phyloP scores from a whole-genome alignment of 2,329 filamentous ascomycete species.

The Ceratocystis eucalypticola region DNA sequence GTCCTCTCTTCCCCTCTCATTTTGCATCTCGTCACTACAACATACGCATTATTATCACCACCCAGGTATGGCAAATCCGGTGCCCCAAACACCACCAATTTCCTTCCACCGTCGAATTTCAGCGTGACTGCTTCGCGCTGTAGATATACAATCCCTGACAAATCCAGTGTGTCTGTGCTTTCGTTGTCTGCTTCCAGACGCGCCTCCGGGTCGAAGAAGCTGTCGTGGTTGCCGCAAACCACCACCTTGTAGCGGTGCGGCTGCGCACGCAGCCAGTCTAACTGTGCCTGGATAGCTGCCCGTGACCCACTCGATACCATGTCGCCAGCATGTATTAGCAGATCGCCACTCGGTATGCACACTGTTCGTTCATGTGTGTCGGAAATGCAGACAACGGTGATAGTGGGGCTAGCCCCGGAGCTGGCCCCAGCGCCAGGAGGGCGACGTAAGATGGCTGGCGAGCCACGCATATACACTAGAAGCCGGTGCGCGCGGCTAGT shows the following conservation, averaged over 20 bases:
- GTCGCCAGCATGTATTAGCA: constrained; percentile 84
- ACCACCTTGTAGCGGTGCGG: constrained; percentile 71
- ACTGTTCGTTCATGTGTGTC: constrained; percentile 65
- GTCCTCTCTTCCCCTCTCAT: constrained; percentile 26
- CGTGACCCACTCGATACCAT: constrained; percentile 69
- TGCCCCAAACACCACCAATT: constrained; percentile 62
- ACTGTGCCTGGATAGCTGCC: constrained; percentile 61
- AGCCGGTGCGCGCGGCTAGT: constrained; percentile 49
- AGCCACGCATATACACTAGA: constrained; percentile 53
- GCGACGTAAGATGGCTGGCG: constrained; percentile 28
- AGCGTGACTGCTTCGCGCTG: constrained; percentile 52
- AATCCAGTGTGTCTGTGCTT: constrained; percentile 35
- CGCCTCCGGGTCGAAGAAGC: constrained; percentile 60
- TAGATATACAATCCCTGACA: constrained; percentile 55
- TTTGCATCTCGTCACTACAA: not conserved
- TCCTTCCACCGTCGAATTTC: constrained; percentile 43
- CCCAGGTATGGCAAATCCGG: constrained; percentile 68
- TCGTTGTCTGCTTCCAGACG: constrained; percentile 39
- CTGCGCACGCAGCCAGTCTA: constrained; percentile 66
- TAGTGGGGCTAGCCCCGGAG: constrained; percentile 38
- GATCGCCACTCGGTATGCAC: constrained; percentile 58
- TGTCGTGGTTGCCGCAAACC: constrained; percentile 81
- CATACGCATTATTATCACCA: constrained; percentile 16
- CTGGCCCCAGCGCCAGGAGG: constrained; percentile 25
- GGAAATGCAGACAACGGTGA: constrained; percentile 76